Evolutionary conservation across 257 asterid genomes (phyloP), one percentile per base, ranked within the genome.

Genomic region (Verbascum thapsus): DNA sequence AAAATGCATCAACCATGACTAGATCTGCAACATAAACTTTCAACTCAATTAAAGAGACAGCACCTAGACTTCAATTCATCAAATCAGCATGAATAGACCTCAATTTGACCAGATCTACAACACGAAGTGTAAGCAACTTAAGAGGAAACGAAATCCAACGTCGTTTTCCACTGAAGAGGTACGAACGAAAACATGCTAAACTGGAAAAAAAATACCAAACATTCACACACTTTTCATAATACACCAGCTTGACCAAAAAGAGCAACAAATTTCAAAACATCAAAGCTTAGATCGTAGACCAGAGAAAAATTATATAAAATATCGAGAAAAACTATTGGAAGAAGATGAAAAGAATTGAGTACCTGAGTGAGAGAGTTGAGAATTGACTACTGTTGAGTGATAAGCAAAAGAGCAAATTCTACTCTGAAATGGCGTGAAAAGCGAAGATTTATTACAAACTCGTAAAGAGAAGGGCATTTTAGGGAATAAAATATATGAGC

Each of bases 11-110:
- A 53, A 19, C 8, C 35, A 67, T n/a, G 52, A 64, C 69, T 12
- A 71, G 78, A 78, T 78, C 78, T 64, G 51, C 76, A 55, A 55
- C 59, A 63, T 20, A 8, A 26, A 26, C 32, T 1, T 5, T 26
- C 32, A 26, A 26, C 32, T 26, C 2, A 1, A 26, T 26, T 26
- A 26, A 1, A 26, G 32, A 26, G 32, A 26, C 32, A 26, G 32
- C 32, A 26, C 32, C 49, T 32, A 38, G 11, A 62, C 23, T 10
- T n/a, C 40, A 11, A 35, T 17, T 45, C 59, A 55, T 40, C 53
- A 59, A 0, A 68, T 59, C 22, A 61, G 47, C 10, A 6, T 18
- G 3, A n/a, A 61, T 13, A 42, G 40, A 41, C 68, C 22, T 59
- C 45, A 59, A 16, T 41, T 35, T 0, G 32, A 22, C 67, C 72